Conservation (phyloP, 352 stramenopile genomes). For the Phytophthora fragariae region DNA sequence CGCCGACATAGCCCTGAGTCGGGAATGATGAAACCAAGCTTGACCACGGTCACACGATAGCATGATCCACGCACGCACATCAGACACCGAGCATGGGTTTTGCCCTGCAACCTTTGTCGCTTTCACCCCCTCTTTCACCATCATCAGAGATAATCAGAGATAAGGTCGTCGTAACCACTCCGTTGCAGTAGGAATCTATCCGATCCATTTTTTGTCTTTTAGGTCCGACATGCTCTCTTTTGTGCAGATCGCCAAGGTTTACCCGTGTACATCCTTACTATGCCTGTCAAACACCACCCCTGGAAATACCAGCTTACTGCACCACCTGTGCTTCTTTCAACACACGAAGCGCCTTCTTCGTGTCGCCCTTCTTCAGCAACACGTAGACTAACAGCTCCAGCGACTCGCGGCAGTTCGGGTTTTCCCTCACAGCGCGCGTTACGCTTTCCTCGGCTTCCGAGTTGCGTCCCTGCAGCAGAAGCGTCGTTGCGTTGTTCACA, state of each 20-base stretch:
- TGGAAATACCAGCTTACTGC: slow-evolving; percentile 40
- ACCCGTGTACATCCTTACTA: slow-evolving; percentile 36
- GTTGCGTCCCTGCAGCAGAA: slow-evolving; percentile 79
- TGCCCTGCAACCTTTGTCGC: no score
- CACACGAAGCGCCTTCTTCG: slow-evolving; percentile 89
- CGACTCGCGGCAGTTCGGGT: slow-evolving; percentile 82
- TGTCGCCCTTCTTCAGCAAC: slow-evolving; percentile 88
- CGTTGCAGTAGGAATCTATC: slow-evolving; percentile 27
- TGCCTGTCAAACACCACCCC: slow-evolving; percentile 20
- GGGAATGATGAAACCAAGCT: no score
- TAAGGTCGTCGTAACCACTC: no score
- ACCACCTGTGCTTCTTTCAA: slow-evolving; percentile 87
- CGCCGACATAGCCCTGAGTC: no score
- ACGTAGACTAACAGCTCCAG: slow-evolving; percentile 90
- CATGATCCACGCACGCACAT: no score
- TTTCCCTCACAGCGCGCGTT: slow-evolving; percentile 83
- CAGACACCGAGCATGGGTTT: no score
- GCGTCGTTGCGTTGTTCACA: slow-evolving; percentile 85
- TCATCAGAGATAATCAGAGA: no score
- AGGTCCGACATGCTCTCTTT: slow-evolving; percentile 23
- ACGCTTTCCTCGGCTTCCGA: slow-evolving; percentile 86
- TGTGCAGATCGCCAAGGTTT: slow-evolving; percentile 26
- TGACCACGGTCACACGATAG: no score
- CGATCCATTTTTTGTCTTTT: slow-evolving; percentile 26
- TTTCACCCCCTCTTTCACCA: no score